A percentile compares a stretch with the other conserved stretches of the same genome.
phyloP scores from a whole-genome alignment of 805 yeast species.

The Candida ficus region DNA sequence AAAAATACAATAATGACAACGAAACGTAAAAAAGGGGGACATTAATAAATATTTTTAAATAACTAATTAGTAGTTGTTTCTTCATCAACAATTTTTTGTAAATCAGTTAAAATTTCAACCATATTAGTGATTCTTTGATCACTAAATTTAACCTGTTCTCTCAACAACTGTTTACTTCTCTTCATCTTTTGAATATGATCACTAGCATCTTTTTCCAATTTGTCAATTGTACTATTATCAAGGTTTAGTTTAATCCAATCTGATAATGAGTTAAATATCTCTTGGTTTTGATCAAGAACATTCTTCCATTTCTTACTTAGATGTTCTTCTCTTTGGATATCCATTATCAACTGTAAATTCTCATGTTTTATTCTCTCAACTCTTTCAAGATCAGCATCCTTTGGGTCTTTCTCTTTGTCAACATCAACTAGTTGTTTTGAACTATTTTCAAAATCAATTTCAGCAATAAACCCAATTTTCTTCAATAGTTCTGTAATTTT shows the following conservation, averaged over 20 bases:
- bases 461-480: constrained; percentile 11
- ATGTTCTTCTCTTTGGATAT: constrained; percentile 31
- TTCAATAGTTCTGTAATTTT: constrained; percentile 16
- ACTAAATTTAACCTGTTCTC: neutral
- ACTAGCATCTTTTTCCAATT: neutral
- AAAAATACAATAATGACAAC: neutral
- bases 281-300: constrained; percentile 25
- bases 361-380: constrained; percentile 20
- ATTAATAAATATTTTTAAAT: too few relatives aligned
- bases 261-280: constrained; percentile 18
- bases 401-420: neutral
- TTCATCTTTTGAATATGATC: neutral
- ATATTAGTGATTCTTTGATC: constrained; percentile 1
- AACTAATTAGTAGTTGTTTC: neutral
- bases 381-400: constrained; percentile 5
- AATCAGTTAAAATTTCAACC: neutral
- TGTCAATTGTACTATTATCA: neutral
- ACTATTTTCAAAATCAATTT: constrained; percentile 13
- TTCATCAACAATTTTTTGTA: neutral
- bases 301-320: constrained; percentile 24
- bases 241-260: constrained; percentile 8
- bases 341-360: constrained; percentile 24
- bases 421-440: neutral
- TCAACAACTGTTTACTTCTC: constrained; percentile 1
- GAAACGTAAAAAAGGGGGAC: neutral